Percentiles rank a stretch among this genome's conserved stretches.
These are phyloP conservation scores for Suillus tomentosus DNA, from an alignment of 768 basidiomycete species.

Conservation along the genomic window DNA sequence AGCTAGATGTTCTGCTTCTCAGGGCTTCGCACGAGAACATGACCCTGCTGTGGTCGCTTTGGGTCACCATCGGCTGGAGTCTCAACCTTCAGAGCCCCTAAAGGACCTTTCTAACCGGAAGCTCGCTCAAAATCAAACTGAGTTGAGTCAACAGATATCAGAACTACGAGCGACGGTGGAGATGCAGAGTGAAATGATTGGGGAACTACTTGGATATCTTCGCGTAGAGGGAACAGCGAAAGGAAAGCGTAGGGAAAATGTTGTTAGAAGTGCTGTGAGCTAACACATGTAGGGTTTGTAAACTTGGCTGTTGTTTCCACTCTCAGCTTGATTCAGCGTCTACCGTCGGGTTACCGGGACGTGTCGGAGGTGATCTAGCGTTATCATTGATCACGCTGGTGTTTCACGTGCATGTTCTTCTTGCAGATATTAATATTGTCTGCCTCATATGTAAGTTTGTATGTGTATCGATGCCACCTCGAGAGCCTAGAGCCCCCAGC, in stretches of 20 bases:
- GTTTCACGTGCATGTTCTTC: background rate
- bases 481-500: background rate
- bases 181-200: constrained; percentile 56
- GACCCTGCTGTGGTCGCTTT: constrained; percentile 23
- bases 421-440: background rate
- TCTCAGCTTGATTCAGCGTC: background rate
- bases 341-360: background rate
- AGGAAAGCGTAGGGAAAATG: constrained; percentile 21
- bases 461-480: background rate
- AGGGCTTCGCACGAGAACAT: constrained; percentile 16
- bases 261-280: constrained; percentile 18
- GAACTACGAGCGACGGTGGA: constrained; percentile 60
- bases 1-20: constrained; percentile 11
- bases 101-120: constrained; percentile 59
- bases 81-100: constrained; percentile 16
- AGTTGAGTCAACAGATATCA: constrained; percentile 64
- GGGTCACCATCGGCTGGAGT: constrained; percentile 17
- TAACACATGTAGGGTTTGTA: constrained; percentile 10
- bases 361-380: background rate
- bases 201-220: constrained; percentile 23
- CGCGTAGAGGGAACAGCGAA: constrained; percentile 15
- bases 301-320: background rate
- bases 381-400: background rate
- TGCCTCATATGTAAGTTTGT: background rate
- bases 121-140: constrained; percentile 65